These are phyloP conservation scores for Pythium oligandrum DNA, from an alignment of 352 stramenopile species.

Conservation along the genomic window DNA sequence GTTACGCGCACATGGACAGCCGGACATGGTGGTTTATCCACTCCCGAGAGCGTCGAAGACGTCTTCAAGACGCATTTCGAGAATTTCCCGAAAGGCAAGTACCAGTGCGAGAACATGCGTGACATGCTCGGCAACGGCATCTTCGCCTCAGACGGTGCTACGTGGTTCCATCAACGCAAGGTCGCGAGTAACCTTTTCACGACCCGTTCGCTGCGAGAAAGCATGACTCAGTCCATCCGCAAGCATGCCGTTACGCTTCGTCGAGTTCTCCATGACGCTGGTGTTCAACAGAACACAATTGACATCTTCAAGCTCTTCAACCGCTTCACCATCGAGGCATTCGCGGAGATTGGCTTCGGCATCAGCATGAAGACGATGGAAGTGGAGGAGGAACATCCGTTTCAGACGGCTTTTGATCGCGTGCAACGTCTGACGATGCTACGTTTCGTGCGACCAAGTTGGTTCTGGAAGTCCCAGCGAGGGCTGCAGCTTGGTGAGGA, in stretches of 20 bases:
- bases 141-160: slow-evolving; percentile 52
- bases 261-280: slow-evolving; percentile 12
- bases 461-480: slow-evolving; percentile 43
- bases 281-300: slow-evolving; percentile 11
- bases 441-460: slow-evolving; percentile 28
- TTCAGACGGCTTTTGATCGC: slow-evolving; percentile 46
- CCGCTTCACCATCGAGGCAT: slow-evolving; percentile 47
- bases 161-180: slow-evolving; percentile 54
- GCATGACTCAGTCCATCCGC: slow-evolving; percentile 34
- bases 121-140: slow-evolving; percentile 67
- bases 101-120: slow-evolving; percentile 23
- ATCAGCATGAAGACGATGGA: slow-evolving; percentile 41
- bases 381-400: slow-evolving; percentile 37
- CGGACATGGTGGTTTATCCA: slow-evolving; percentile 11
- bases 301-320: slow-evolving; percentile 46
- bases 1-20: slow-evolving; percentile 6
- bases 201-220: slow-evolving; percentile 30
- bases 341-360: slow-evolving; percentile 53
- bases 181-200: slow-evolving; percentile 48
- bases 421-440: slow-evolving; percentile 20
- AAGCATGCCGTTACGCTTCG: slow-evolving; percentile 25
- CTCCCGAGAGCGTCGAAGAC: slow-evolving; percentile 30
- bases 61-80: slow-evolving; percentile 59
- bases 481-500: slow-evolving; percentile 32
- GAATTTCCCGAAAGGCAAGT: slow-evolving; percentile 57